Base-by-base conservation (phyloP, 768 basidiomycete species). In the Chiua virens region DNA sequence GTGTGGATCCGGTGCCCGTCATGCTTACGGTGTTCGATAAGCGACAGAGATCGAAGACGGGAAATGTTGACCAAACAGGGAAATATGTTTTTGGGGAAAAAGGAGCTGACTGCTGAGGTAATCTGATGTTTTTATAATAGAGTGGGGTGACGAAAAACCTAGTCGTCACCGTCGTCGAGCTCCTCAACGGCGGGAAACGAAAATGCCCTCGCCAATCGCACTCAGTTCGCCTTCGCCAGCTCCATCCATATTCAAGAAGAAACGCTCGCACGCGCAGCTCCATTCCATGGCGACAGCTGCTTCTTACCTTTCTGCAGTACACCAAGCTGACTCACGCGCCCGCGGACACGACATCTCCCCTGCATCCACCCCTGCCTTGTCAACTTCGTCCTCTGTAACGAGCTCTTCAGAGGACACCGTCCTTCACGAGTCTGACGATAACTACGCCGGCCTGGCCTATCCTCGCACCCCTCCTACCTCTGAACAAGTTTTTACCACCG, bases 381-480 rank as follows among this genome's bases (percentile, higher is more conserved):
- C 89, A 1, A 72, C 86, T 9, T 89, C 88, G 4, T 88, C 88
- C 1, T 87, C 86, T 1, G 62, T 85, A 50, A 89, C 89, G 1
- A 71, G 78, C 1, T 82, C 81, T 3, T 87, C 86, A 0, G 85
- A 86, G 56, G 87, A 89, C 57, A 81, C 81, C 20, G 72, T 84
- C 8, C 68, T 87, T 30, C 72, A 79, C 58, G 86, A 85, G 49
- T 59, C 69, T 23, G 80, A 86, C 27, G 65, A 71, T 45, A 75
- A 78, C 58, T 73, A 74, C 57, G 80, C 86, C 50, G 81, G 80
- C 8, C 79, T 91, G 40, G 67, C 80, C 8, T 74, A 81, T 47
- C 87, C 88, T 17, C 61, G 72, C 42, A 73, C 71, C n/a, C 84
- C 90, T 3, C 90, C 90, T 1, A 91, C 86, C 34, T 92, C 89